Evolutionary conservation across 768 basidiomycete species (phyloP).

Genomic region (Pleurotus pulmonarius): DNA sequence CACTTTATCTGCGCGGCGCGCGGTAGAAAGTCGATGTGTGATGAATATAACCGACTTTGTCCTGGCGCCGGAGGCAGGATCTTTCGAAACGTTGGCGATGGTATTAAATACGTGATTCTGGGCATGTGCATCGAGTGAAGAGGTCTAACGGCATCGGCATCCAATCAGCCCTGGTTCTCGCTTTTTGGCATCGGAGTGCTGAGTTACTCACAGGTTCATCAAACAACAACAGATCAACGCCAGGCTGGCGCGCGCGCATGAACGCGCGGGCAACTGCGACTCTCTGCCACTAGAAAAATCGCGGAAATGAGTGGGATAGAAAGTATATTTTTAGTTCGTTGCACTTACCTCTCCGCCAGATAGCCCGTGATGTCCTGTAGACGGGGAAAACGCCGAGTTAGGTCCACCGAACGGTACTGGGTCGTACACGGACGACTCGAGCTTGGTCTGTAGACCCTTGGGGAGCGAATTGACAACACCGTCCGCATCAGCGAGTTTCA

Average conservation of each 20-base stretch:
- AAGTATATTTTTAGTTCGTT: too few species aligned
- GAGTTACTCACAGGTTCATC: slow-evolving; percentile 69
- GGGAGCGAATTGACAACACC: slow-evolving; percentile 63
- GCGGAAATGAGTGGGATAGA: too few species aligned
- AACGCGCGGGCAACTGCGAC: slow-evolving; percentile 85
- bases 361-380: slow-evolving; percentile 56
- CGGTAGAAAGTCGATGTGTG: slow-evolving; percentile 78
- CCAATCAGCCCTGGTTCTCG: background rate
- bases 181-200: slow-evolving; percentile 3
- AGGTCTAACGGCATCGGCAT: slow-evolving; percentile 46
- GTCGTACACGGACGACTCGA: slow-evolving; percentile 42
- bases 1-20: slow-evolving; percentile 80
- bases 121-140: slow-evolving; percentile 75
- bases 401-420: slow-evolving; percentile 34
- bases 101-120: slow-evolving; percentile 79
- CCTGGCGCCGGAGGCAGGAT: slow-evolving; percentile 46
- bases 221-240: slow-evolving; percentile 76
- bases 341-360: slow-evolving; percentile 78
- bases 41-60: slow-evolving; percentile 78
- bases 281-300: slow-evolving; percentile 67
- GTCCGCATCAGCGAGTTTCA: slow-evolving; percentile 70
- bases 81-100: slow-evolving; percentile 60
- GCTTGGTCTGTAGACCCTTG: slow-evolving; percentile 66
- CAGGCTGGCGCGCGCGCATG: slow-evolving; percentile 73
- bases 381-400: slow-evolving; percentile 20